Evolutionary conservation across 306 rosid species (phyloP), one percentile per base, ranked within the genome.

Genomic region (Leucaena leucocephala): DNA sequence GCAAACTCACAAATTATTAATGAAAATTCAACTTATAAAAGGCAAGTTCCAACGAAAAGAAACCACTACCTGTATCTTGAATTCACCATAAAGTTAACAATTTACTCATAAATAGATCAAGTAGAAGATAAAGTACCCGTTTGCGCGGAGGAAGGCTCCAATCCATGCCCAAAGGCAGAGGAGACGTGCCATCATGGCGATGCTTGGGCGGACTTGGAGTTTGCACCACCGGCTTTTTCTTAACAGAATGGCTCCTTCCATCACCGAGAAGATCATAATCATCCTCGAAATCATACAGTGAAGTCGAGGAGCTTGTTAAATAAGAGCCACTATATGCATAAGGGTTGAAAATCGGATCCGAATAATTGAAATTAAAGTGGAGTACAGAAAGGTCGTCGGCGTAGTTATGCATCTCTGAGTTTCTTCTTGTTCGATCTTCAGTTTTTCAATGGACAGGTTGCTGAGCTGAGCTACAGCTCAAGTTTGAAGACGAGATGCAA

Each of bases 151-250:
- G 92, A 19, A 88, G 91, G 21, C 89, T 88, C 98, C 98, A 95
- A 66, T 95, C 98, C 98, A 95, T 89, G 62, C 96, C 95, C 36
- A 95, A 40, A 54, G 98, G 98, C 33, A 95, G 96, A 77, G 98
- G 98, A 8, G 98, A 95, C 49, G 85, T 83, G 78, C 93, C 98
- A 62, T 93, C 98, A 68, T 93, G 98, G 78, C 92, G 93, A 69
- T 80, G 88, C 83, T 61, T 82, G 17, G 91, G 87, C 39, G 93
- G 87, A 74, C 85, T 80, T 59, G 16, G 84, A 63, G 76, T 69
- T 54, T 46, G 76, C 21, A 52, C 59, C 67, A 55, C 86, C 44
- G 82, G 52, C 75, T 79, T 61, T 69, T 52, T 8, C 63, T 5
- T 10, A 38, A 27, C 79, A 38, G 14, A 7, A 44, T 58, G 34